Evolutionary conservation across 2,329 filamentous ascomycete species (phyloP), one percentile per base, ranked within the genome.

Genomic region (Ploettnerulaceae sp.): DNA sequence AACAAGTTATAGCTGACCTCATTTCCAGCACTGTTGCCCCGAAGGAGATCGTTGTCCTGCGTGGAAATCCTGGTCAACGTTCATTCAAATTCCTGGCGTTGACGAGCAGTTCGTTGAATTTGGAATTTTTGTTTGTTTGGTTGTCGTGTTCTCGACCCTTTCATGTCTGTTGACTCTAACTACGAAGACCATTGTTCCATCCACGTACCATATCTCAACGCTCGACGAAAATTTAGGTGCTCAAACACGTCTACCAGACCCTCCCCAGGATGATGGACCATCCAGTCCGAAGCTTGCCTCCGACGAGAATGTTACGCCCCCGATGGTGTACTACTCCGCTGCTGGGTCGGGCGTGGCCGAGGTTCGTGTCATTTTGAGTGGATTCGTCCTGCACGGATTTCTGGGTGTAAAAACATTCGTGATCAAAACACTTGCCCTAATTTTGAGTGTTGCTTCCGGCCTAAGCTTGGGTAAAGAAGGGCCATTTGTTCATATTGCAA

Each of bases 341-440:
- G 91, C 91, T 32, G 93, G 93, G 38, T 95, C 89, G 67, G 93
- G 93, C 58, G 93, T 98, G 9, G 93, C 93, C 5, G 93, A 98
- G 69, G 91, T 97, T 46, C 90, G 93, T 55, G 93, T 97, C 49
- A 97, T 97, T 48, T 77, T 97, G n/a, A 96, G 89, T 60, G 93
- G 93, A 5, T 98, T 97, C 61, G 91, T 98, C 45, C 72, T 98
- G 45, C 93, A 97, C 71, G 91, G 93, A 1, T 97, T 97, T 63
- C 76, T 98, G 6, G 93, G 93, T 57, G 67, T 95, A 29, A 86
- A 85, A 62, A 97, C 93, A 0, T 74, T 98, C 22, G 67, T 91
- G 4, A 77, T 95, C 68, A 98, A 98, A 65, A 86, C 87, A 0
- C 60, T 86, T 12, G 89, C 84, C 11, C 71, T 98, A 36, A 79